Percentiles rank a stretch among this genome's conserved stretches.
Conservation (phyloP, 257 asterid genomes). For the Jacaranda mimosifolia region DNA sequence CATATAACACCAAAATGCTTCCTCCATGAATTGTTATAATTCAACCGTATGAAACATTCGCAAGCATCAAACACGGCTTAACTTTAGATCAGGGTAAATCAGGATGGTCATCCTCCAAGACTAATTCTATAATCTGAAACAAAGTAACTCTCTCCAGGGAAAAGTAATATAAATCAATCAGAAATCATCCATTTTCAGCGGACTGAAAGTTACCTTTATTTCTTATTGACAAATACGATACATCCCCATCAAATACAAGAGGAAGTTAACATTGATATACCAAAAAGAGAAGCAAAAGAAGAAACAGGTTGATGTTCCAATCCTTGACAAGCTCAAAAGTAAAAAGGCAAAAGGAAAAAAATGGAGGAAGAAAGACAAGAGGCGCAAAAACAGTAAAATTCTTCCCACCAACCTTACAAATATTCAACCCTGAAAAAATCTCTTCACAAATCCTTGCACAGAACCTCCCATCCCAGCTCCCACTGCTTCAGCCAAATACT, state of each 20-base stretch:
- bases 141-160: background rate
- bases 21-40: background rate
- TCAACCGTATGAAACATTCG: background rate
- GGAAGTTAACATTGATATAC: background rate
- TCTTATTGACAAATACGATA: slow-evolving; percentile 9
- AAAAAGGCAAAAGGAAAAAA: background rate
- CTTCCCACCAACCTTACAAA: slow-evolving; percentile 1
- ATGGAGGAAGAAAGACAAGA: background rate
- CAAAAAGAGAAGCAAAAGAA: too few species aligned
- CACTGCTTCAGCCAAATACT: slow-evolving; percentile 85
- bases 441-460: slow-evolving; percentile 67
- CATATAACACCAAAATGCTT: background rate
- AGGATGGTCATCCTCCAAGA: background rate
- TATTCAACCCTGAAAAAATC: slow-evolving; percentile 55
- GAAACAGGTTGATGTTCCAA: background rate
- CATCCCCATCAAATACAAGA: background rate
- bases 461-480: slow-evolving; percentile 92
- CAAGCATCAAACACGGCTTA: background rate
- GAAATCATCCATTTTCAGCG: background rate
- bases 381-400: slow-evolving; percentile 14
- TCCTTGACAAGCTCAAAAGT: background rate
- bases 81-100: background rate
- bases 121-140: background rate
- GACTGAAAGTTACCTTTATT: background rate
- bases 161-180: background rate